These are phyloP conservation scores for Grosmannia clavigera DNA, from an alignment of 2,329 filamentous ascomycete species.

Conservation along the genomic window DNA sequence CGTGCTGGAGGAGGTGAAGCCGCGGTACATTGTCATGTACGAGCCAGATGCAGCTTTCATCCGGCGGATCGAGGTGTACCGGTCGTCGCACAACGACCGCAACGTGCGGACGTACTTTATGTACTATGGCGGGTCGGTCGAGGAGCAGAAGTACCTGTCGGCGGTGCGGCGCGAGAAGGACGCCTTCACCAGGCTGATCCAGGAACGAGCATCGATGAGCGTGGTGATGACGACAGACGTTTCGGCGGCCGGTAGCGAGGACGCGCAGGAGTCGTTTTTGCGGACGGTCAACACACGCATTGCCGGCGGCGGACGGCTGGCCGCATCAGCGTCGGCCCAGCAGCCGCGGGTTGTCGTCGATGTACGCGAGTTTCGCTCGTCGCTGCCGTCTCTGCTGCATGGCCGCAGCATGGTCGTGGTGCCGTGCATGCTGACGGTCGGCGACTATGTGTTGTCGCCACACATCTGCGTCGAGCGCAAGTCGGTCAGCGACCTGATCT, in stretches of 20 bases:
- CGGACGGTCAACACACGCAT: conserved; percentile 95
- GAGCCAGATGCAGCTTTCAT: conserved; percentile 94
- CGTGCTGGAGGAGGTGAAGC: conserved; percentile 86
- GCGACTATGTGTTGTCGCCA: conserved; percentile 88
- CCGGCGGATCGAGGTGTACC: conserved; percentile 85
- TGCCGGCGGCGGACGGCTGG: conserved; percentile 76
- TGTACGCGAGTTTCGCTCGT: conserved; percentile 90
- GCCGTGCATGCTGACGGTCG: conserved; percentile 91
- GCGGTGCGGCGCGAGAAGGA: conserved; percentile 92
- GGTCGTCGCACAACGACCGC: conserved; percentile 81
- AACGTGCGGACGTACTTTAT: conserved; percentile 92
- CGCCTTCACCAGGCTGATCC: conserved; percentile 86
- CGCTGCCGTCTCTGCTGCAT: conserved; percentile 80
- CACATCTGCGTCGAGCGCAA: conserved; percentile 91
- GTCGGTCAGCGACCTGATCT: conserved; percentile 80
- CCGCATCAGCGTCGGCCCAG: conserved; percentile 73
- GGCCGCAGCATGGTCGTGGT: conserved; percentile 79
- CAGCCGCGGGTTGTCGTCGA: conserved; percentile 90
- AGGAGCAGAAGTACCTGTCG: conserved; percentile 87
- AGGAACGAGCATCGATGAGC: conserved; percentile 87
- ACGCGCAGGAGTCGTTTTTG: conserved; percentile 83
- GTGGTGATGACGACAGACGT: conserved; percentile 64
- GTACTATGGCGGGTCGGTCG: conserved; percentile 89
- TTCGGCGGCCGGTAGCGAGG: conserved; percentile 36
- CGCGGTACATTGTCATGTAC: conserved; percentile 96